Percentiles rank a stretch among this genome's conserved stretches.
phyloP scores from a whole-genome alignment of 768 basidiomycete genomes.

The Erythrobasidium yunnanense region DNA sequence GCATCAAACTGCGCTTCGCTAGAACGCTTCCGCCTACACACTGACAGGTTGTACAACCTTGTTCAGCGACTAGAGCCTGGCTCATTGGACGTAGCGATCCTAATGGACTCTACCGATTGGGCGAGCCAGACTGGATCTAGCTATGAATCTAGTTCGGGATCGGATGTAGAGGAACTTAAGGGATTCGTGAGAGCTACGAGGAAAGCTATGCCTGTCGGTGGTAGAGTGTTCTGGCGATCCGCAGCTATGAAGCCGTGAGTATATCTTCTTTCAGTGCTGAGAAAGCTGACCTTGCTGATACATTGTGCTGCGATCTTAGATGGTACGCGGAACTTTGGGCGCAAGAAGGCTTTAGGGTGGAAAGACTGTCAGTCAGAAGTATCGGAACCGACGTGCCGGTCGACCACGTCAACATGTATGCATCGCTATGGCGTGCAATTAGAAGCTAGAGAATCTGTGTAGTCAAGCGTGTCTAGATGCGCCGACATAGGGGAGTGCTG shows the following conservation, averaged over 20 bases:
- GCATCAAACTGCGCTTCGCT: conserved; percentile 46
- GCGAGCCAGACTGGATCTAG: background rate
- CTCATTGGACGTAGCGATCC: background rate
- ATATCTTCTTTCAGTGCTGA: too few species aligned
- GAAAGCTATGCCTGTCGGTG: conserved; percentile 52
- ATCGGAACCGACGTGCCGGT: conserved; percentile 48
- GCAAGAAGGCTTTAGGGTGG: conserved; percentile 34
- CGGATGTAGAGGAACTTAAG: conserved; percentile 31
- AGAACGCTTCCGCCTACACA: conserved; percentile 58
- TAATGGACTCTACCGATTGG: conserved; percentile 38
- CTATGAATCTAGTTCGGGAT: background rate
- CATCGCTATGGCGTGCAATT: conserved; percentile 30
- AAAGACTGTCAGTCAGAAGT: conserved; percentile 40
- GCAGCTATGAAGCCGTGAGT: conserved; percentile 37
- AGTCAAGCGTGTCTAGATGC: background rate
- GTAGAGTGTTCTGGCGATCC: conserved; percentile 57
- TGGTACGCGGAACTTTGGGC: conserved; percentile 37
- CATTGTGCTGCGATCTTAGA: too few species aligned
- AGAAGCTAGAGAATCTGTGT: background rate
- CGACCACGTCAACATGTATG: conserved; percentile 59
- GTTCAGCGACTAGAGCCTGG: background rate
- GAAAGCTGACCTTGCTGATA: too few species aligned
- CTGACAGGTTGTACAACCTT: conserved; percentile 55
- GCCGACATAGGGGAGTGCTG: background rate
- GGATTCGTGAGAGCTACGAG: conserved; percentile 40